phyloP scores from a whole-genome alignment of 2,329 filamentous ascomycete genomes.

The Chaetomiaceae sp. region DNA sequence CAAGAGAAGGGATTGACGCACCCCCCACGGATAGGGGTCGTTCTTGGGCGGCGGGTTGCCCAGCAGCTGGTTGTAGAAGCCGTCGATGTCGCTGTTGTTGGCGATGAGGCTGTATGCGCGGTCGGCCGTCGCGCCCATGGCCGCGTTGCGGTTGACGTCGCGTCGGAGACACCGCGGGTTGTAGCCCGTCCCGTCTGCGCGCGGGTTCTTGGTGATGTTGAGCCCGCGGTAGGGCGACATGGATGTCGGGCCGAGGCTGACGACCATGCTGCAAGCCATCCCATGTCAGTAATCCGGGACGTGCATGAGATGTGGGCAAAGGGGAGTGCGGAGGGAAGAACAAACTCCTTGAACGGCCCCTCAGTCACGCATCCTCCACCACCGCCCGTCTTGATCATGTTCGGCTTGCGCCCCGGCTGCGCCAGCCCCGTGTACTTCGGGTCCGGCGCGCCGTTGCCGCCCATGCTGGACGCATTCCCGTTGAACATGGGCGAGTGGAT shows the following conservation, averaged over 20 bases:
- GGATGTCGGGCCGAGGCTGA: conserved; percentile 35
- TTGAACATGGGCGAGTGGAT: conserved; percentile 45
- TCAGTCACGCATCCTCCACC: conserved; percentile 50
- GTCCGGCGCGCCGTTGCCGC: conserved; percentile 31
- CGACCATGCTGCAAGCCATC: conserved; percentile 35
- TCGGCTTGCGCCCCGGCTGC: conserved; percentile 30
- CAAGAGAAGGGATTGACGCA: conserved; percentile 21
- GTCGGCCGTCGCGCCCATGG: conserved; percentile 35
- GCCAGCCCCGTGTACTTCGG: conserved; percentile 15
- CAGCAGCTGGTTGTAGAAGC: conserved; percentile 37
- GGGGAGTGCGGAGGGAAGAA: too few species aligned
- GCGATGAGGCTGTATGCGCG: conserved; percentile 31
- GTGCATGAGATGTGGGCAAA: too few species aligned
- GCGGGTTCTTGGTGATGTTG: conserved; percentile 30
- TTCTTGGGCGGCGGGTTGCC: conserved; percentile 32
- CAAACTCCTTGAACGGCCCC: conserved; percentile 42
- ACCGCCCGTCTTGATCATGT: conserved; percentile 39
- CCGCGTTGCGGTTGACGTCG: conserved; percentile 33
- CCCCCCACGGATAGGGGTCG: conserved; percentile 33
- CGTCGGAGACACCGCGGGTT: conserved; percentile 40
- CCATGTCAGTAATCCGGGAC: too few species aligned
- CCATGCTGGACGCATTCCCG: conserved; percentile 41
- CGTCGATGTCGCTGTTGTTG: conserved; percentile 31
- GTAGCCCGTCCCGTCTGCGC: conserved; percentile 30
- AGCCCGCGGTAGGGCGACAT: conserved; percentile 20